phyloP scores from a whole-genome alignment of 345 rosid genomes.

The Mangifera indica region DNA sequence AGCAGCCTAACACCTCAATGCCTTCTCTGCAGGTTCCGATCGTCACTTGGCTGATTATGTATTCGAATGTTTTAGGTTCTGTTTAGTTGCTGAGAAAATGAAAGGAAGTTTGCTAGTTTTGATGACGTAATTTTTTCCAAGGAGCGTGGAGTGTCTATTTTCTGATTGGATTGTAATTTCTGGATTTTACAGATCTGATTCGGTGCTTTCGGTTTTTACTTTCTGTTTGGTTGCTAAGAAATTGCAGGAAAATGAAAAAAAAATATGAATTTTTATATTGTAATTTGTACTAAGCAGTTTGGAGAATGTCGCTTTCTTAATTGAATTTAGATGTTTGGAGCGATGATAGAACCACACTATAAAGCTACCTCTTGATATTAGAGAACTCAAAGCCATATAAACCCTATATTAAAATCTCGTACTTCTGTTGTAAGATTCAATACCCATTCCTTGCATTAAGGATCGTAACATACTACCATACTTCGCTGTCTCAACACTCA shows the following conservation, averaged over 20 bases:
- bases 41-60: background rate
- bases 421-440: too few relatives aligned
- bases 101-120: background rate
- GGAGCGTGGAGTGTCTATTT: background rate
- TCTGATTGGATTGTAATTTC: background rate
- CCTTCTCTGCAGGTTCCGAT: conserved; percentile 57
- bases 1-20: conserved; percentile 36
- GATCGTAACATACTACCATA: too few relatives aligned
- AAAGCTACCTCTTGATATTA: too few relatives aligned
- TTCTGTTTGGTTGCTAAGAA: conserved; percentile 18
- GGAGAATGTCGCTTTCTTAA: too few relatives aligned
- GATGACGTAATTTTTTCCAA: background rate
- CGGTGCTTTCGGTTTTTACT: background rate
- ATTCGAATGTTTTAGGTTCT: background rate
- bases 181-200: background rate
- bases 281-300: background rate
- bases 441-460: too few relatives aligned
- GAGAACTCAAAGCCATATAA: too few relatives aligned
- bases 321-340: background rate
- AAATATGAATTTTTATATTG: background rate
- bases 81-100: conserved; percentile 16
- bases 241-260: background rate
- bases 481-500: too few relatives aligned
- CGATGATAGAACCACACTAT: too few relatives aligned
- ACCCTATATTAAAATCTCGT: too few relatives aligned